Base-by-base conservation (phyloP, 805 yeast species). In the Scheffersomyces lignosus region DNA sequence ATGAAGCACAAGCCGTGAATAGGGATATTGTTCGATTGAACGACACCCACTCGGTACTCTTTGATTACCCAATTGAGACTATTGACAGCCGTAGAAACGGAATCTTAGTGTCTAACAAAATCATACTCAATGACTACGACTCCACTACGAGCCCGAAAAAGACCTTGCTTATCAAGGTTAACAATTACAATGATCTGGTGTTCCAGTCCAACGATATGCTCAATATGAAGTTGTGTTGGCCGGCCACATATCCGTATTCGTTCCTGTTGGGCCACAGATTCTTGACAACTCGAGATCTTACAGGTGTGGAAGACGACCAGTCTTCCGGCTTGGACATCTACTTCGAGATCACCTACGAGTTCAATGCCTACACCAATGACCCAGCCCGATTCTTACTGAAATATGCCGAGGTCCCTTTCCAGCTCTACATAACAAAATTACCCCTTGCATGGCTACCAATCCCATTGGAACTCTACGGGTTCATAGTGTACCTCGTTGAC, bases 211-310 rank as follows among this genome's bases (percentile, higher is more conserved):
- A 58, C 20, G 65, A 59, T 37, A 31, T 54, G 10, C 28, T 64
- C 5, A 51, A 47, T 34, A 43, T 60, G 17, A 64, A 64, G 36
- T 36, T 64, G 10, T 64, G 70, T 32, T 64, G 70, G 70, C 68
- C 70, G 3, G 65, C 70, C 1, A 60, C 55, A 0, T 29, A 22
- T 17, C 66, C 70, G 3, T 55, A 45, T 29, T 47, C 46, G 14
- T 58, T 64, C 27, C 30, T 29, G 4, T 18, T 64, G 2, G 15
- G 38, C 7, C 66, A 62, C 35, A 27, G 34, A 20, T 64, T 58
- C 36, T 10, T 54, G 3, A 40, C 52, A 25, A 28, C 48, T 3
- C 34, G 41, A 4, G 48, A 49, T 7, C 27, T 50, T 1, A 24
- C 29, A 2, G 26, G 33, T 4, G 28, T 23, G 1, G 16, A 31